Evolutionary conservation across 2,329 filamentous ascomycete species (phyloP).

Genomic region (Penicillium sp.): DNA sequence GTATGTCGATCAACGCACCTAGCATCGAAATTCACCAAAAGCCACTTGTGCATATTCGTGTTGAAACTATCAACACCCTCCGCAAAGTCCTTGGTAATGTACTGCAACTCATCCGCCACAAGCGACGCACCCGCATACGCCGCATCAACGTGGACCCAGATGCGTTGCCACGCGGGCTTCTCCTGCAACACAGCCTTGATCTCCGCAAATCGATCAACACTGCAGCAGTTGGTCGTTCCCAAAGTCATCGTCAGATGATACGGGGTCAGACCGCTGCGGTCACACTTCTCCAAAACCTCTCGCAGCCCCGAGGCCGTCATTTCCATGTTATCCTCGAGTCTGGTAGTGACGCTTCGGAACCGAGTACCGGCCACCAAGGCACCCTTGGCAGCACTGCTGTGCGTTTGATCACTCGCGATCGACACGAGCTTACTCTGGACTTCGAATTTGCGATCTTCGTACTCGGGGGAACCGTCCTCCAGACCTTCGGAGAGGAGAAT

Average conservation of each 20-base stretch:
- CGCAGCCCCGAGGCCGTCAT: constrained; percentile 68
- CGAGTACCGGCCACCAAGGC: constrained; percentile 84
- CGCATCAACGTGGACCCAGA: constrained; percentile 94
- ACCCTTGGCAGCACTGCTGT: constrained; percentile 84
- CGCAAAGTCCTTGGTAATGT: constrained; percentile 61
- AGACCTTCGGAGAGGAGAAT: constrained; percentile 55
- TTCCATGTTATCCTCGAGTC: constrained; percentile 64
- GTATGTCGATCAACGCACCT: constrained; percentile 32
- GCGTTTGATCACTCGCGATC: constrained; percentile 74
- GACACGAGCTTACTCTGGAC: constrained; percentile 74
- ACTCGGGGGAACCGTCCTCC: constrained; percentile 52
- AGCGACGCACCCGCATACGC: constrained; percentile 89
- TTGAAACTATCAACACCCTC: constrained; percentile 81
- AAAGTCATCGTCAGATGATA: constrained; percentile 85
- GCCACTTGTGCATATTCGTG: constrained; percentile 97
- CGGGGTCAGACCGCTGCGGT: constrained; percentile 71
- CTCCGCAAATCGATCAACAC: constrained; percentile 76
- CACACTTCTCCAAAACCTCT: constrained; percentile 64
- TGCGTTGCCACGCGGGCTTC: constrained; percentile 51
- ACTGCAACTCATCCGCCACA: constrained; percentile 76
- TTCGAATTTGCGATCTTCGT: constrained; percentile 69
- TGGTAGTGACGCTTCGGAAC: constrained; percentile 68
- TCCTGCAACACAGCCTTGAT: constrained; percentile 59
- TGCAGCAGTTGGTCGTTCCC: constrained; percentile 86
- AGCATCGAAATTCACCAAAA: constrained; percentile 88